phyloP scores from a whole-genome alignment of 306 rosid species.

The Canavalia gladiata region DNA sequence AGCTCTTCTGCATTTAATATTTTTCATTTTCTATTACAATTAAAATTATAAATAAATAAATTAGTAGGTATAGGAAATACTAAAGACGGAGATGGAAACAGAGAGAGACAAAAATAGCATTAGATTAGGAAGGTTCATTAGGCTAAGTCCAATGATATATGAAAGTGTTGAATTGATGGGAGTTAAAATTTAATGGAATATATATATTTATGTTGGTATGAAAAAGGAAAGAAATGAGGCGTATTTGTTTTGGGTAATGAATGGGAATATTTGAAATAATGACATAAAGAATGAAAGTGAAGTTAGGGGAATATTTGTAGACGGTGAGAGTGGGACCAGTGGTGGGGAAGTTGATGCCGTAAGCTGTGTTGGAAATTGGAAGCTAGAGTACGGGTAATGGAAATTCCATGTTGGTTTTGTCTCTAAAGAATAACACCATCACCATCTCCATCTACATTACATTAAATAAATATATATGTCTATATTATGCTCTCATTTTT shows the following conservation, averaged over 20 bases:
- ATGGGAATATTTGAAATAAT: conserved; percentile 51
- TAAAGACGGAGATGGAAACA: background rate
- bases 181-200: background rate
- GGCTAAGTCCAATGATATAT: no score
- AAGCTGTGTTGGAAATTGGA: conserved; percentile 55
- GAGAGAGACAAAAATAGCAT: background rate
- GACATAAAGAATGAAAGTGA: conserved; percentile 45
- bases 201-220: background rate
- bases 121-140: no score
- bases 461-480: background rate
- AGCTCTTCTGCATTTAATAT: conserved; percentile 21
- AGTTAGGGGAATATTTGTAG: conserved; percentile 34
- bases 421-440: background rate
- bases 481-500: background rate
- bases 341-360: conserved; percentile 40
- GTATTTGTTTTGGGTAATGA: conserved; percentile 23
- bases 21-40: background rate
- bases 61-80: no score
- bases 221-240: background rate
- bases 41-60: background rate
- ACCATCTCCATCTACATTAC: background rate
- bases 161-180: background rate
- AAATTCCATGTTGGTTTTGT: conserved; percentile 21
- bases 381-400: conserved; percentile 29
- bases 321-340: conserved; percentile 46